phyloP scores from a whole-genome alignment of 805 yeast genomes.

The Candida michaelii region DNA sequence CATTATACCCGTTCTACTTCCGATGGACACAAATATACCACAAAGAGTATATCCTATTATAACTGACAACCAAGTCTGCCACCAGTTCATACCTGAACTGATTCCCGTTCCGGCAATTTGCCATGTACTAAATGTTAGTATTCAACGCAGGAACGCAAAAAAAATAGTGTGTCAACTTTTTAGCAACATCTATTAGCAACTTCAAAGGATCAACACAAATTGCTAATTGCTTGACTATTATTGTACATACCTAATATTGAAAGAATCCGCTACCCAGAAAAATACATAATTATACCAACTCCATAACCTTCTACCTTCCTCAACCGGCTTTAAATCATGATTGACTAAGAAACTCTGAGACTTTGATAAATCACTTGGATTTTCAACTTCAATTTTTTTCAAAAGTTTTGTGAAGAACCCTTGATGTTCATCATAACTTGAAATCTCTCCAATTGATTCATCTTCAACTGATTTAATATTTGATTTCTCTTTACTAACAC shows the following conservation, averaged over 20 bases:
- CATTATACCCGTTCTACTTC: constrained; percentile 76
- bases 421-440: constrained; percentile 11
- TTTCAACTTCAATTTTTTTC: constrained; percentile 29
- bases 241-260: constrained; percentile 51
- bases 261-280: constrained; percentile 88
- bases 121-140: constrained; percentile 60
- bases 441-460: constrained; percentile 14
- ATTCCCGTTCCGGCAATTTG: constrained; percentile 85
- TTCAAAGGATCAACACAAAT: too few species aligned
- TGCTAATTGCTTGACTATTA: too few species aligned
- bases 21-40: constrained; percentile 65
- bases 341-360: constrained; percentile 69
- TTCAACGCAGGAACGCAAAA: neutral
- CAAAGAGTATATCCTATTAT: constrained; percentile 80
- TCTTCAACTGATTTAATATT: constrained; percentile 7
- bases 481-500: constrained; percentile 4
- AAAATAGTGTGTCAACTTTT: neutral
- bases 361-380: constrained; percentile 45
- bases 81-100: constrained; percentile 71
- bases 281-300: constrained; percentile 75
- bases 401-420: constrained; percentile 15
- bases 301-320: constrained; percentile 76
- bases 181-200: too few species aligned
- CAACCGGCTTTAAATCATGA: constrained; percentile 78
- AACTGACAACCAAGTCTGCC: constrained; percentile 88